A percentile compares a stretch with the other conserved stretches of the same genome.
Conservation (phyloP, 2,329 filamentous ascomycete genomes). For the Sclerotinia trifoliorum region DNA sequence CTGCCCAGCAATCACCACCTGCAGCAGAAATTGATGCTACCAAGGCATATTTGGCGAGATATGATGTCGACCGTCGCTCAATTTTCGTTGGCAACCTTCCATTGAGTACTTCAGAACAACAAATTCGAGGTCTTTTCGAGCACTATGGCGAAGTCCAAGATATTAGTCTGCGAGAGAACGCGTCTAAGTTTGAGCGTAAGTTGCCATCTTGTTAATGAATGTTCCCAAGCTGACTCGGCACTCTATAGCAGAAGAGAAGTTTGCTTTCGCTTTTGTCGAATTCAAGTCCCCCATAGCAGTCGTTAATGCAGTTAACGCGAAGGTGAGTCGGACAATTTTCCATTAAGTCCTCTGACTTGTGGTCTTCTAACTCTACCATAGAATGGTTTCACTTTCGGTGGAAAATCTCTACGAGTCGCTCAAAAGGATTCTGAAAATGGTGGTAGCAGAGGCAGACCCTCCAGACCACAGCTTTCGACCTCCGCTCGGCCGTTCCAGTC, state of each 20-base stretch:
- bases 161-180: slow-evolving; percentile 38
- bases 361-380: slow-evolving; percentile 21
- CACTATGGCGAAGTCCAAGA: slow-evolving; percentile 43
- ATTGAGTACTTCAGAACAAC: slow-evolving; percentile 39
- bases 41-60: slow-evolving; percentile 39
- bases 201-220: not conserved
- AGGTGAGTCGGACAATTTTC: slow-evolving; percentile 28
- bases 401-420: slow-evolving; percentile 34
- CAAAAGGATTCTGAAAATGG: slow-evolving; percentile 38
- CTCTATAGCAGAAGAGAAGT: slow-evolving; percentile 34
- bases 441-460: slow-evolving; percentile 21
- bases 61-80: slow-evolving; percentile 48
- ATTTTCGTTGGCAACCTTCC: slow-evolving; percentile 51
- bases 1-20: slow-evolving; percentile 22
- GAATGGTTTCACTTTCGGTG: slow-evolving; percentile 32
- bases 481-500: slow-evolving; percentile 25
- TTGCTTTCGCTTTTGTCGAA: slow-evolving; percentile 42
- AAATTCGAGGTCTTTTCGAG: slow-evolving; percentile 43
- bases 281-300: slow-evolving; percentile 34
- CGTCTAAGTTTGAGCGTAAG: slow-evolving; percentile 38
- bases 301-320: slow-evolving; percentile 28
- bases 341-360: not conserved
- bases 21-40: slow-evolving; percentile 21
- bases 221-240: slow-evolving; percentile 25
- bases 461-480: slow-evolving; percentile 11